A percentile compares a stretch with the other conserved stretches of the same genome.
Conservation (phyloP, 331 rosid genomes). For the Malus hybrid region DNA sequence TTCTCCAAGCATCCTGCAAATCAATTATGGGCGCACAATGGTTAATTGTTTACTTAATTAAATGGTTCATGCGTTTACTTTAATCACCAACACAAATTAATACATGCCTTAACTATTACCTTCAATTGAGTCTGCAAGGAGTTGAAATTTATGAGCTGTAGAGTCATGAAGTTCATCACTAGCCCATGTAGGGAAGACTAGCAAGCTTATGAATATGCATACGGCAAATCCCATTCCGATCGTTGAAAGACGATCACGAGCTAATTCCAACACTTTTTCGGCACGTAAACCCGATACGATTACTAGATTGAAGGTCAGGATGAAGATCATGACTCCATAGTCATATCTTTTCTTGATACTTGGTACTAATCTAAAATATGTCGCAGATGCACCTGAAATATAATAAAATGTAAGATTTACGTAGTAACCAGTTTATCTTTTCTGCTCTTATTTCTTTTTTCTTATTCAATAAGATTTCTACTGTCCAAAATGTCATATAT, state of each 20-base stretch:
- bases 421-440: background rate
- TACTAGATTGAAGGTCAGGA: conserved; percentile 71
- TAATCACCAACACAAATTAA: background rate
- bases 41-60: background rate
- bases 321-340: conserved; percentile 63
- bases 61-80: background rate
- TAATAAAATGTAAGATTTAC: background rate
- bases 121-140: conserved; percentile 56
- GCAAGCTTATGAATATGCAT: conserved; percentile 50
- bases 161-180: conserved; percentile 85
- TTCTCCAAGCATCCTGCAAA: conserved; percentile 53
- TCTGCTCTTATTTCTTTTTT: background rate
- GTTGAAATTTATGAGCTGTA: conserved; percentile 31
- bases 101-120: conserved; percentile 17
- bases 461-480: background rate
- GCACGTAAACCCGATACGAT: conserved; percentile 63
- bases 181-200: conserved; percentile 75
- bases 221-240: conserved; percentile 62
- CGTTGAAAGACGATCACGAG: conserved; percentile 55
- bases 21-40: background rate
- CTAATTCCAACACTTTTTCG: conserved; percentile 41
- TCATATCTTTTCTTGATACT: conserved; percentile 73
- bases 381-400: conserved; percentile 47
- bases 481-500: background rate
- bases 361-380: conserved; percentile 49